These are phyloP conservation scores for Psidium friedrichsthalianum DNA, from an alignment of 345 rosid species.

Conservation along the genomic window DNA sequence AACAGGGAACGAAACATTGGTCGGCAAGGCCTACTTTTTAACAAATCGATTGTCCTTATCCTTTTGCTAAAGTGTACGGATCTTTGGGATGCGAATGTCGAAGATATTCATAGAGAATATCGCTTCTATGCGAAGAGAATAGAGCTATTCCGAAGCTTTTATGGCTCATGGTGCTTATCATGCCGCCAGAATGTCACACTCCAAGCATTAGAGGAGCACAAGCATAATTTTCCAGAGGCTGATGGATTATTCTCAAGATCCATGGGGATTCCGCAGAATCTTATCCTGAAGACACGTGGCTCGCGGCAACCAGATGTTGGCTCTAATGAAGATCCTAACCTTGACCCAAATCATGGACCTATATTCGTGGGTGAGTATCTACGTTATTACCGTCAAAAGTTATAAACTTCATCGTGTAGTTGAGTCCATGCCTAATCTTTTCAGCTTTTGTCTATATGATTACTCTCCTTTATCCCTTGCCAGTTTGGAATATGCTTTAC, in stretches of 20 bases:
- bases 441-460: not conserved
- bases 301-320: not conserved
- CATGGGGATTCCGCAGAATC: not conserved
- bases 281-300: not conserved
- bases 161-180: not conserved
- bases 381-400: not conserved
- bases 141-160: not conserved
- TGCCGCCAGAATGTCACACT: not conserved
- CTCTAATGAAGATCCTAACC: not conserved
- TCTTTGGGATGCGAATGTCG: not conserved
- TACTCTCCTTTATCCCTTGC: not conserved
- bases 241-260: not conserved
- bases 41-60: not conserved
- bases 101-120: not conserved
- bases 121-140: not conserved
- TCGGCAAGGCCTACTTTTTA: too few species aligned
- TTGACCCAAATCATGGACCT: not conserved
- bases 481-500: not conserved
- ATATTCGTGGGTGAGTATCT: not conserved
- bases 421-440: not conserved
- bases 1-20: too few species aligned
- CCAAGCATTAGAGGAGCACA: not conserved
- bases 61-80: not conserved
- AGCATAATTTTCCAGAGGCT: not conserved
- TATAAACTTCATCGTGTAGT: not conserved